Percentiles rank a stretch among this genome's conserved stretches.
Conservation (phyloP, 768 basidiomycete genomes). For the Phlegmacium glaucopus region DNA sequence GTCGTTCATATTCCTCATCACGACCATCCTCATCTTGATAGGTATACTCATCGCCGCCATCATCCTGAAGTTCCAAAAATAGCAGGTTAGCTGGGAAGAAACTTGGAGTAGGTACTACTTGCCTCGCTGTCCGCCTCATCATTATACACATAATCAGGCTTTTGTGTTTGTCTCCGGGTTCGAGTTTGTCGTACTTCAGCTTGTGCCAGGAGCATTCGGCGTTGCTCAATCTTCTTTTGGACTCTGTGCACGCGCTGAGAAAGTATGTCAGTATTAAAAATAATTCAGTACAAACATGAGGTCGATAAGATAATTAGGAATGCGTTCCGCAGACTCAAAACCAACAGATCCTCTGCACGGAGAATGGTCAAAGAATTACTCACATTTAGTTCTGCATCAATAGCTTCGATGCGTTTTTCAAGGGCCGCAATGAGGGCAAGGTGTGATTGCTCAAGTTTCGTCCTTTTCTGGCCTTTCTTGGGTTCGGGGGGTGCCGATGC, state of each 20-base stretch:
- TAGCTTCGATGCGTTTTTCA: conserved; percentile 58
- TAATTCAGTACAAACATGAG: no score
- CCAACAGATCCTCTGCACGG: no score
- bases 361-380: conserved; percentile 28
- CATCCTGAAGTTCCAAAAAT: conserved; percentile 43
- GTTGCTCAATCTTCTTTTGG: conserved; percentile 68
- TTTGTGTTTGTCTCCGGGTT: conserved; percentile 67
- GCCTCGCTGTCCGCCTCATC: conserved; percentile 65
- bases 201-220: conserved; percentile 61
- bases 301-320: no score
- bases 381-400: conserved; percentile 72
- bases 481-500: conserved; percentile 39
- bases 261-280: not conserved
- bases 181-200: conserved; percentile 78
- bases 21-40: conserved; percentile 63
- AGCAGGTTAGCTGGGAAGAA: conserved; percentile 19
- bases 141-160: conserved; percentile 80
- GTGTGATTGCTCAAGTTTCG: conserved; percentile 61
- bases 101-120: conserved; percentile 26
- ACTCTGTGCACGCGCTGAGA: conserved; percentile 68
- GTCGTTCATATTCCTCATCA: conserved; percentile 62
- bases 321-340: no score
- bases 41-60: conserved; percentile 61
- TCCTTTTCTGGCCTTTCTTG: conserved; percentile 44
- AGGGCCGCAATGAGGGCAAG: conserved; percentile 56